Conservation (phyloP, 768 basidiomycete species). For the Lenzites betulinus region DNA sequence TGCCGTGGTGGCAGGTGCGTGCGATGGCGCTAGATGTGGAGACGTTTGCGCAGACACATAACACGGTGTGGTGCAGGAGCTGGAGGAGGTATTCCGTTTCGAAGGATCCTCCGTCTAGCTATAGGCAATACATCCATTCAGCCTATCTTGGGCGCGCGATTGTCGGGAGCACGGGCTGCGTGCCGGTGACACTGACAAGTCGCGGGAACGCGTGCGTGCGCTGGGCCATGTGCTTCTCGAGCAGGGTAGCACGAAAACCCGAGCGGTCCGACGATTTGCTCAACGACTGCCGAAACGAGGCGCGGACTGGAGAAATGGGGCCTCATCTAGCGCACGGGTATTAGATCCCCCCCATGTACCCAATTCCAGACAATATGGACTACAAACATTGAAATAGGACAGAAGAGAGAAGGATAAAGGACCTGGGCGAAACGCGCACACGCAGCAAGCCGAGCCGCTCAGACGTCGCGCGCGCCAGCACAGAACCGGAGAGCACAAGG, state of each 20-base stretch:
- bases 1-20: conserved; percentile 71
- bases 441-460: conserved; percentile 21
- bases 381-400: conserved; percentile 35
- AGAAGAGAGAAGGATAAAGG: conserved; percentile 22
- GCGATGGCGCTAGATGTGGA: not conserved
- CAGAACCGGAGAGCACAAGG: conserved; percentile 9
- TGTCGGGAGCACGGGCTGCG: too few relatives aligned
- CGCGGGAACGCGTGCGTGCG: too few relatives aligned
- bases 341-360: conserved; percentile 38
- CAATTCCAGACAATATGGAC: conserved; percentile 37
- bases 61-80: conserved; percentile 17
- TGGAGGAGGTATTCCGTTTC: conserved; percentile 72
- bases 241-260: too few relatives aligned
- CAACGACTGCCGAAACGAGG: not conserved
- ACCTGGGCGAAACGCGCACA: conserved; percentile 4
- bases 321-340: conserved; percentile 34
- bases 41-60: not conserved
- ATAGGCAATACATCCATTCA: not conserved
- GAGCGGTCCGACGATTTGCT: not conserved
- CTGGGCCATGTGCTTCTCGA: too few relatives aligned
- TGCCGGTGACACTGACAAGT: too few relatives aligned
- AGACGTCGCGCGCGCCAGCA: conserved; percentile 19
- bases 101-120: conserved; percentile 46
- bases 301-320: not conserved
- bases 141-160: not conserved